Conservation (phyloP, 768 basidiomycete species). For the Gloeopeniophorella convolvens region DNA sequence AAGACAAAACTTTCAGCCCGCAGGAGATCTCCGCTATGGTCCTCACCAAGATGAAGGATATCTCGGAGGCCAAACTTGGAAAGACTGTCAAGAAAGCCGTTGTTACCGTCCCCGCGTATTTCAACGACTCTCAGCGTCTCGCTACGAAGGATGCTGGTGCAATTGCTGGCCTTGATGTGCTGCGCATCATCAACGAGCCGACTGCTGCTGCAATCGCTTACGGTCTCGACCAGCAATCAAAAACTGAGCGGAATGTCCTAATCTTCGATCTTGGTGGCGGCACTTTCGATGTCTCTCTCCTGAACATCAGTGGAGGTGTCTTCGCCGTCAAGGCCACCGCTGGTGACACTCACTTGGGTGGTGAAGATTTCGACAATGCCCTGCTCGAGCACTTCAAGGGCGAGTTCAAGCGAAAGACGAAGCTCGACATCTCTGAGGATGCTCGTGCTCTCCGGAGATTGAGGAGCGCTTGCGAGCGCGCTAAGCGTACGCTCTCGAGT, state of each 20-base stretch:
- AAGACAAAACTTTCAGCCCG: constrained; percentile 94
- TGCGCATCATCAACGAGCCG: constrained; percentile 99
- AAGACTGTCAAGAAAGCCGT: constrained; percentile 99
- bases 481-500: constrained; percentile 96
- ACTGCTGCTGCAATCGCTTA: constrained; percentile 99
- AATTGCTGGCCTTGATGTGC: constrained; percentile 96
- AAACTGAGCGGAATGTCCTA: constrained; percentile 94
- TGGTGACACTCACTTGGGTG: constrained; percentile 98
- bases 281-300: constrained; percentile 99
- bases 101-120: constrained; percentile 98
- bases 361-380: constrained; percentile 99
- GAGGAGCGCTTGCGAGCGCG: constrained; percentile 97
- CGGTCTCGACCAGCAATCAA: constrained; percentile 93
- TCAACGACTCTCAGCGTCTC: constrained; percentile 99
- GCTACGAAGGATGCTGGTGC: constrained; percentile 99
- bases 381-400: constrained; percentile 98
- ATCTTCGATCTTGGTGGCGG: constrained; percentile 99
- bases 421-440: constrained; percentile 95
- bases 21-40: constrained; percentile 99
- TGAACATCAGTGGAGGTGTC: constrained; percentile 96
- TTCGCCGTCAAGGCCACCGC: constrained; percentile 99
- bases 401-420: constrained; percentile 97
- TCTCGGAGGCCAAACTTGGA: constrained; percentile 97
- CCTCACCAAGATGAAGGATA: constrained; percentile 99
- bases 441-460: constrained; percentile 94